Base-by-base conservation (phyloP, 352 stramenopile genomes). In the Pythium utonaiense region DNA sequence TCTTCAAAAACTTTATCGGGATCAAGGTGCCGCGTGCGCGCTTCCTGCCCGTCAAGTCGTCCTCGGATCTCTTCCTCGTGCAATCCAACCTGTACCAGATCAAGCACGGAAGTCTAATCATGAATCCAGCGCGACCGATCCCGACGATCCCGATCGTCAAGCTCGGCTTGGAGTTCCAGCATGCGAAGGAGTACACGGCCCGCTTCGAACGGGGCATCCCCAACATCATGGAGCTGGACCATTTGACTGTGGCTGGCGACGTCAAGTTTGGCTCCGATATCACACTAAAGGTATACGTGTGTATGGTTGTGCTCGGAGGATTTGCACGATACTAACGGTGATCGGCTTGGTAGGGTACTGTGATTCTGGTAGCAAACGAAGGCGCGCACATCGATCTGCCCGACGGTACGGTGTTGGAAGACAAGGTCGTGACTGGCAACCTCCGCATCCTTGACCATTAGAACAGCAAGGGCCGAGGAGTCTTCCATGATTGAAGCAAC, bases 31-130 rank as follows among this genome's bases (percentile, higher is more conserved):
- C 94, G 17, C 94, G 96, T 38, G 96, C 89, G 52, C 94, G 96
- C 52, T 99, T 99, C 68, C 76, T 98, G 41, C 97, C 97, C 1
- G 97, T 99, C 21, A 99, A 99, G 76, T 99, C 98, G 60, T 99
- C 96, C 53, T 98, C 95, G 42, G 97, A 99, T 68, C 82, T 99
- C 17, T 91, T 99, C 47, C 75, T 97, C 1, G 88, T 97, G 33
- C 92, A 98, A 74, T 96, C 82, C 19, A 96, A 97, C 70, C 63
- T 98, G 59, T 98, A 97, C 71, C 89, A 93, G 59, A 91, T 97
- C 64, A 95, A 96, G 64, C 92, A 97, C 64, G 92, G 92, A 38
- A 91, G 80, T 67, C 66, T 98, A 38, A 67, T 96, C 25, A 94
- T 97, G 75, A 96, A 94, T 57, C 78, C 83, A 22, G 77, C 74